Conservation (phyloP, 2,329 filamentous ascomycete genomes). For the Colletotrichum tabaci region DNA sequence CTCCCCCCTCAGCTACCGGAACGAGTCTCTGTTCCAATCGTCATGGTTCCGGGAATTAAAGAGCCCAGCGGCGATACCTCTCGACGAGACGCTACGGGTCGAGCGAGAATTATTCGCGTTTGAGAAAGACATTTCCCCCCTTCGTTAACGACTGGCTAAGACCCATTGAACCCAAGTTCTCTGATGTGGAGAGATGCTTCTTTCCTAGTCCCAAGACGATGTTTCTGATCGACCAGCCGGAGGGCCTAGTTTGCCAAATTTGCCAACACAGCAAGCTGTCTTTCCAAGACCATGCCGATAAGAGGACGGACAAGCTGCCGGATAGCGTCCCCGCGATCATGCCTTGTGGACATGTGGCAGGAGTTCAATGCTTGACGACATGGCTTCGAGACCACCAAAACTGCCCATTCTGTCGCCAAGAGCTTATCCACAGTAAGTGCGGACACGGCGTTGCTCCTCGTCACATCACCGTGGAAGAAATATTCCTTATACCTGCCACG, state of each 20-base stretch:
- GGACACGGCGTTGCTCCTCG: constrained; percentile 48
- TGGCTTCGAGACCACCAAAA: constrained; percentile 47
- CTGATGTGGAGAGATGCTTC: constrained; percentile 41
- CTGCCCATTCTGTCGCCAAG: constrained; percentile 55
- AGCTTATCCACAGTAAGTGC: constrained; percentile 49
- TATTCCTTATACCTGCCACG: constrained; percentile 53
- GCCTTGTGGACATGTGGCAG: constrained; percentile 55
- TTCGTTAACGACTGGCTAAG: constrained; percentile 17
- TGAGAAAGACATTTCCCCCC: constrained; percentile 17
- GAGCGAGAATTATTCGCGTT: constrained; percentile 3
- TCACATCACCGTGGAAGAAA: constrained; percentile 48
- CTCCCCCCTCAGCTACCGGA: neutral
- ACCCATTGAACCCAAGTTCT: neutral
- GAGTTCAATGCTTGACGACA: constrained; percentile 47
- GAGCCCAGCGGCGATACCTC: neutral
- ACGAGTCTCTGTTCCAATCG: neutral
- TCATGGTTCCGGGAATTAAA: neutral
- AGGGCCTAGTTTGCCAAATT: constrained; percentile 46
- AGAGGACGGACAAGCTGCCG: neutral
- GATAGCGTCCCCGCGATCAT: constrained; percentile 48
- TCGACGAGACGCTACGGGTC: neutral
- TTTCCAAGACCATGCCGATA: constrained; percentile 33
- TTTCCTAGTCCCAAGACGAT: constrained; percentile 49
- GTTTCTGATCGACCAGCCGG: constrained; percentile 48
- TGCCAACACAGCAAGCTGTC: constrained; percentile 45